Evolutionary conservation across 2,329 filamentous ascomycete genomes (phyloP), one percentile per base, ranked within the genome.

Genomic region (Fusarium nurragi): DNA sequence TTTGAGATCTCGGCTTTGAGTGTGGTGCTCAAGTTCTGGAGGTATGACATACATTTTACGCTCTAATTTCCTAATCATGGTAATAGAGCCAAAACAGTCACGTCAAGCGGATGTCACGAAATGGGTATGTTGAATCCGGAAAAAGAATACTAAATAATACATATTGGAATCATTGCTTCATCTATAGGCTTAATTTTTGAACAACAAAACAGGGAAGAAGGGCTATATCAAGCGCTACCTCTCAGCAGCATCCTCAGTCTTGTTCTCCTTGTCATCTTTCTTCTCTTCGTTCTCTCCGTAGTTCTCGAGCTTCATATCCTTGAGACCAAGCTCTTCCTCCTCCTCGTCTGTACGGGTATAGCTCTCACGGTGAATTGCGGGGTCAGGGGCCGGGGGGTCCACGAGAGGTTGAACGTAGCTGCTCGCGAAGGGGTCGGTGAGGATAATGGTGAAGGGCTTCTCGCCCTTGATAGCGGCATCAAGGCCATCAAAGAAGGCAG

Each of bases 391-490:
- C 30, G 81, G 81, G 3, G 91, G 90, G 67, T 93, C 90, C 22
- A 93, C 91, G 60, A 97, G 84, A 72, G 94, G 92, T 80, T 99
- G 95, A 41, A 99, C 91, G 75, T 97, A 99, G 74, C 93, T 97
- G 76, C 91, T 92, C 12, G 94, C 95, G 64, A 98, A 81, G 1
- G 95, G 95, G 75, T 99, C 95, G 63, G 90, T 87, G 32, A 99
- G 84, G 6, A 95, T 84, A 56, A 98, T 83, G 6, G 89, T 93
- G 75, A 97, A 99, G 67, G 90, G 87, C 74, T 86, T 85, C 41
- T 93, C 86, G 52, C 94, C 94, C 46, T 84, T 85, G 74, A 97
- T 95, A 30, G 95, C 95, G 10, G 84, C 80, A 39, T 91, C 86
- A 12, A 99, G 84, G 14, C 85, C 85, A 26, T 80, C 81, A 74